phyloP scores from a whole-genome alignment of 1,139 yeast genomes.

The Wickerhamomyces sp. region DNA sequence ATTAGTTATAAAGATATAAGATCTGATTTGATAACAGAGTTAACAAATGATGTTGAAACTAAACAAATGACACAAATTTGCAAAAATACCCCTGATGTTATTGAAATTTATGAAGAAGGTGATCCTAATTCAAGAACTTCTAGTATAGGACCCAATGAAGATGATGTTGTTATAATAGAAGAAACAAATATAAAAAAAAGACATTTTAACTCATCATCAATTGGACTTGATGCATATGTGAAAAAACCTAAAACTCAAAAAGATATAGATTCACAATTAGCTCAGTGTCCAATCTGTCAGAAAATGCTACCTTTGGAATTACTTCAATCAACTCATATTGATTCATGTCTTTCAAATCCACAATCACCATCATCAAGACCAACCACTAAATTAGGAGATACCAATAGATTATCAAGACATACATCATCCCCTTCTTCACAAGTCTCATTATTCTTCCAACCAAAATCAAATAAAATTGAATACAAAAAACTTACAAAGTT shows the following conservation, averaged over 20 bases:
- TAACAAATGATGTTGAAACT: background rate
- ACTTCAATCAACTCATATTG: constrained; percentile 67
- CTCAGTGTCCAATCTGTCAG: constrained; percentile 69
- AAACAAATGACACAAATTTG: background rate
- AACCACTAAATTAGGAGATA: constrained; percentile 13
- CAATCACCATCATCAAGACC: constrained; percentile 7
- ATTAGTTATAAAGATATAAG: constrained; percentile 48
- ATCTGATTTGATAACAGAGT: constrained; percentile 18
- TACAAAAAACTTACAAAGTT: constrained; percentile 45
- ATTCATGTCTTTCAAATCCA: constrained; percentile 47
- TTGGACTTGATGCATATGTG: constrained; percentile 6
- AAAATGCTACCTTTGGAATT: constrained; percentile 49
- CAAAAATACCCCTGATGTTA: constrained; percentile 7
- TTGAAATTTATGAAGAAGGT: constrained; percentile 7
- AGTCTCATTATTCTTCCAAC: constrained; percentile 3
- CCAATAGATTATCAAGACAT: background rate
- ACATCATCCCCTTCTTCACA: background rate
- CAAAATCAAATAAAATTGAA: constrained; percentile 4
- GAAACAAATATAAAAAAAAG: constrained; percentile 18
- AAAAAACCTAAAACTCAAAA: constrained; percentile 8
- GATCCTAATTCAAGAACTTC: background rate
- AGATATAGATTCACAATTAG: constrained; percentile 27
- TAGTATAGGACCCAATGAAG: constrained; percentile 13
- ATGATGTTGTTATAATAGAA: constrained; percentile 26
- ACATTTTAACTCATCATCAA: constrained; percentile 1